phyloP scores from a whole-genome alignment of 805 yeast species.

The Teunomyces atbi region DNA sequence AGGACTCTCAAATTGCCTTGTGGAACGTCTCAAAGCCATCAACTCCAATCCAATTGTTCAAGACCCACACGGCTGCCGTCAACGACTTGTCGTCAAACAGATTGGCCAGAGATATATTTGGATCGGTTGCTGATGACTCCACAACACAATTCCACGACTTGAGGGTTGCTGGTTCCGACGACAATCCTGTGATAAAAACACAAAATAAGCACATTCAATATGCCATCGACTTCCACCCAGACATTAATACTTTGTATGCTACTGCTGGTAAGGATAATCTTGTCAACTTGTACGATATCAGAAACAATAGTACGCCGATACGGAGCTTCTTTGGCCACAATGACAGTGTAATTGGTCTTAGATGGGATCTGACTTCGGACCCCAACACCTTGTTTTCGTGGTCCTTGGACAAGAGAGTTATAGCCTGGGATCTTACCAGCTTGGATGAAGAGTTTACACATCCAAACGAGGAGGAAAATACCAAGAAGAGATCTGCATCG shows the following conservation, averaged over 20 bases:
- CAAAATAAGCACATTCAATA: slow-evolving; percentile 59
- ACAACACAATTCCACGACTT: slow-evolving; percentile 61
- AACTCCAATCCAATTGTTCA: slow-evolving; percentile 49
- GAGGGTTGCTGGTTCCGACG: slow-evolving; percentile 31
- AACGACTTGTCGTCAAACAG: slow-evolving; percentile 66
- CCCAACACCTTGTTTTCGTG: slow-evolving; percentile 55
- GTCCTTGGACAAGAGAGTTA: slow-evolving; percentile 65
- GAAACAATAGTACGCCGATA: slow-evolving; percentile 57
- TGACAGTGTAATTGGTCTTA: slow-evolving; percentile 38
- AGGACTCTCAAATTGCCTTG: slow-evolving; percentile 63
- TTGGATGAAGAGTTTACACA: slow-evolving; percentile 52
- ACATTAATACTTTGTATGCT: slow-evolving; percentile 53
- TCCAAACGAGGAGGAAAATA: slow-evolving; percentile 41
- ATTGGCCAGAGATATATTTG: slow-evolving; percentile 45
- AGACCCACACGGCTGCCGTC: slow-evolving; percentile 55
- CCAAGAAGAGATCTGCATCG: slow-evolving; percentile 50
- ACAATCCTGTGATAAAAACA: slow-evolving; percentile 43
- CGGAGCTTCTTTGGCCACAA: slow-evolving; percentile 69
- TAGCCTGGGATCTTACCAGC: slow-evolving; percentile 70
- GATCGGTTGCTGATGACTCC: slow-evolving; percentile 69
- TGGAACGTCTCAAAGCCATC: slow-evolving; percentile 57
- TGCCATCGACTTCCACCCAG: slow-evolving; percentile 65
- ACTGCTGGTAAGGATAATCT: slow-evolving; percentile 78
- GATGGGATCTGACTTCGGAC: slow-evolving; percentile 49
- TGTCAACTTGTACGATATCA: slow-evolving; percentile 72